Conservation (phyloP, 2,329 filamentous ascomycete genomes). For the Drechslera avenae region DNA sequence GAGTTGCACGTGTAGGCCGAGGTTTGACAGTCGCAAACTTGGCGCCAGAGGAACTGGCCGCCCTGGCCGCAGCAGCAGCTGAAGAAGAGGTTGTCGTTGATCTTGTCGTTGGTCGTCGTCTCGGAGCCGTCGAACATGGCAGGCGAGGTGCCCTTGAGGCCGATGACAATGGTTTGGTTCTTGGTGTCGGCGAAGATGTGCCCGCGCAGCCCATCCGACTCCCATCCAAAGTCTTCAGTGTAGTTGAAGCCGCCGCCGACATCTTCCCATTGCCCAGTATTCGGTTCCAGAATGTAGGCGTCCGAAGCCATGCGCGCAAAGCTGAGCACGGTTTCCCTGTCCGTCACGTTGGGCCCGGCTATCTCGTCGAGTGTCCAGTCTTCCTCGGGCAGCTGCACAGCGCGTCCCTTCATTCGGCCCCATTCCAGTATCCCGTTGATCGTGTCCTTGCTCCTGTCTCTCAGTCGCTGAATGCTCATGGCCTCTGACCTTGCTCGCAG, state of each 20-base stretch:
- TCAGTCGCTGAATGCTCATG: slow-evolving; percentile 77
- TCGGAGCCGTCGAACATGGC: slow-evolving; percentile 96
- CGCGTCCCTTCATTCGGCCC: slow-evolving; percentile 70
- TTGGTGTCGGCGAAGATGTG: slow-evolving; percentile 88
- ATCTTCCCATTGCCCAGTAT: slow-evolving; percentile 77
- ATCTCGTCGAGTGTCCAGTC: slow-evolving; percentile 86
- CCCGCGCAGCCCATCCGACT: slow-evolving; percentile 83
- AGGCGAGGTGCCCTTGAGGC: slow-evolving; percentile 84
- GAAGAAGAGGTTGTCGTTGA: slow-evolving; percentile 97
- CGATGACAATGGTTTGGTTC: slow-evolving; percentile 88
- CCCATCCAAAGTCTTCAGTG: slow-evolving; percentile 90
- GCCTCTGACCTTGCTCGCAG: slow-evolving; percentile 64
- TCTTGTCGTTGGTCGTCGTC: slow-evolving; percentile 95
- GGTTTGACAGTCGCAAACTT: slow-evolving; percentile 91
- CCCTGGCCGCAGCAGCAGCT: slow-evolving; percentile 97
- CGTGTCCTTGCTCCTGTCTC: slow-evolving; percentile 74
- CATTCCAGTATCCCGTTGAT: slow-evolving; percentile 80
- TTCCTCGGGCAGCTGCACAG: slow-evolving; percentile 69
- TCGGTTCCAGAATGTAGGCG: slow-evolving; percentile 79
- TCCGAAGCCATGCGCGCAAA: slow-evolving; percentile 88
- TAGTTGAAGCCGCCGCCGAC: slow-evolving; percentile 76
- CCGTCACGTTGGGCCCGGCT: slow-evolving; percentile 77
- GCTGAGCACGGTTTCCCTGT: slow-evolving; percentile 81
- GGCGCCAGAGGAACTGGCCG: slow-evolving; percentile 85
- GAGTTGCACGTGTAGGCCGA: slow-evolving; percentile 89